Evolutionary conservation across 306 rosid genomes (phyloP), one percentile per base, ranked within the genome.

Genomic region (Crataegus laevigata): DNA sequence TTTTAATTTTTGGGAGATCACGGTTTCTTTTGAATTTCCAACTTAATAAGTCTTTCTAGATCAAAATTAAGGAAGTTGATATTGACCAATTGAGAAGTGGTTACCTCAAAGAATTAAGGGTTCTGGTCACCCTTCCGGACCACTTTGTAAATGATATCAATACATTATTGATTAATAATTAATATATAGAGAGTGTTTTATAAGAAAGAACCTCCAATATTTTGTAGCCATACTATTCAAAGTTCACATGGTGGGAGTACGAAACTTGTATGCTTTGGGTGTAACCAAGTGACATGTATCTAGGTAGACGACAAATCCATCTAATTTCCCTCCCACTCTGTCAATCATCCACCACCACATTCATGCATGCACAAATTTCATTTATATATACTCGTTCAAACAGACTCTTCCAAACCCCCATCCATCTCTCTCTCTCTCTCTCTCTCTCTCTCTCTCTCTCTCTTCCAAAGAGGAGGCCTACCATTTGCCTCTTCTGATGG

Each of bases 401-500:
- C 47, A 66, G 68, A 63, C 66, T 42, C 38, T 76, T 24, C 21
- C 82, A 73, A 24, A 34, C 21, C 75, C 60, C 42, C 80, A 64
- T 74, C 64, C 67, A 66, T 60, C 61, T 30, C 40, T 58, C 30
- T 61, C 51, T 36, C 6, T 34, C 17, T 47, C 24, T 69, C 40
- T 15, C 17, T 17, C 72, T 65, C 32, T n/a, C 21, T 52, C 72
- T 19, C 10, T 28, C 69, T 26, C 40, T 66, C 32, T 43, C 66
- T 24, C 10, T 29, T 24, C 65, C 18, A 59, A 55, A 22, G 11
- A 21, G 13, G 3, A 57, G 21, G 22, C 11, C 26, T 57, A 22
- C 15, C 62, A 24, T 57, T 57, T 57, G 62, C 17, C 29, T 60
- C 29, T 22, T 19, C 78, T 78, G 58, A 89, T 93, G 97, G 98